Evolutionary conservation across 164 flowering plant genomes (phyloP), one percentile per base, ranked within the genome.

Genomic region (Cinnamomum chago): DNA sequence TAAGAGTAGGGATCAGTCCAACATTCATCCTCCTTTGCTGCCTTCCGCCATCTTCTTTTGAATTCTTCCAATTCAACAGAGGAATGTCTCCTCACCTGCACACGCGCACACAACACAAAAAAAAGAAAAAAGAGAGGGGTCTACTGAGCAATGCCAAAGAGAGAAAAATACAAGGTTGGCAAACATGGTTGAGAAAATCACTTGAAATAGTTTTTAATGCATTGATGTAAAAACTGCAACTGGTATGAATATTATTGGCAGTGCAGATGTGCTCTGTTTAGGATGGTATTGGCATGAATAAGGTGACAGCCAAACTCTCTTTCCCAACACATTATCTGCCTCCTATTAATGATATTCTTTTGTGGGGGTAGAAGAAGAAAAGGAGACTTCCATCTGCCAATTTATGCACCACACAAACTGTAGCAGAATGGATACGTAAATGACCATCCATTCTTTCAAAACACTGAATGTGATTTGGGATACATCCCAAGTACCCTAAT

Each of bases 1-100:
- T 75, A 74, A 76, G 71, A 77, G 83, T 72, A 91, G 11, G 92
- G 95, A 84, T 95, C 92, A 18, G 74, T 78, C 97, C 97, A 95
- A 76, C 99, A 95, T 71, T 78, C 68, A 70, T 92, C 99, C 28
- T 88, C 82, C 81, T 82, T 68, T 6, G 79, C 89, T 0, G 99
- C 97, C 10, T 85, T 72, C 23, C 75, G 76, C 99, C 99, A 95
- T 82, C 99, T 85, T n/a, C 77, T 71, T 72, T 71, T 76, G 81
- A 95, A 95, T 14, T 83, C 78, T 79, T 79, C 78, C 88, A 91
- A 84, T 73, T 95, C 98, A 25, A 70, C 70, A 69, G 68, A 88
- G 2, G 99, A 93, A 70, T 84, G 91, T 72, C 71, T 79, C 78
- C 99, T 87, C 50, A 95, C 97, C 98, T 95, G 88, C 73, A 83